These are phyloP conservation scores for sunflower (Helianthus annuus) DNA, from an alignment of 129 eudicot species.

Conservation along the genomic window DNA sequence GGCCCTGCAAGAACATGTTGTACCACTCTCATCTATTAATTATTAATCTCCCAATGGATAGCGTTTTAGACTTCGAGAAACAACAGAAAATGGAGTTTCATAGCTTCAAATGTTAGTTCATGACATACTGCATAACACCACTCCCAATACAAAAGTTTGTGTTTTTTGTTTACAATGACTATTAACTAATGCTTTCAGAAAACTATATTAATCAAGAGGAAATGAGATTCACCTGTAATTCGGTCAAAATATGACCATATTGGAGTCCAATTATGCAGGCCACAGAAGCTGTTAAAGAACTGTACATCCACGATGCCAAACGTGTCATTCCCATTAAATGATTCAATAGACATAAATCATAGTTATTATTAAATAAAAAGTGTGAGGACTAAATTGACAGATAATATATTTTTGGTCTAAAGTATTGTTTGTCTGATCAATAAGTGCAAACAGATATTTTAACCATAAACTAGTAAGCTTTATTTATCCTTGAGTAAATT, in stretches of 20 bases:
- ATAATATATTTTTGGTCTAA: slow-evolving; percentile 2
- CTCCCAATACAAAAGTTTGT: background rate
- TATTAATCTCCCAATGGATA: slow-evolving; percentile 4
- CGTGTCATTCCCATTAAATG: slow-evolving; percentile 12
- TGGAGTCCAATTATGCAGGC: slow-evolving; percentile 77
- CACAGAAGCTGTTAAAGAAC: slow-evolving; percentile 68
- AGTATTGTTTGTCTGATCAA: background rate
- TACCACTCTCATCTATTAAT: background rate
- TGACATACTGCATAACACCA: slow-evolving; percentile 6
- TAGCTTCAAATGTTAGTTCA: slow-evolving; percentile 3
- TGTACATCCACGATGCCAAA: slow-evolving; percentile 31
- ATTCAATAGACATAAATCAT: background rate
- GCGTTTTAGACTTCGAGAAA: slow-evolving; percentile 18
- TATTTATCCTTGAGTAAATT: background rate
- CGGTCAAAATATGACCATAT: slow-evolving; percentile 65
- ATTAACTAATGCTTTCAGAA: slow-evolving; percentile 7
- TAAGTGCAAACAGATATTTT: background rate
- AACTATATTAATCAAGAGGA: background rate
- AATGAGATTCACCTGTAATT: slow-evolving; percentile 50
- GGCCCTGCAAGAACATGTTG: slow-evolving; percentile 47
- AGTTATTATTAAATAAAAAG: background rate
- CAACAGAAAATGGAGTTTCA: background rate
- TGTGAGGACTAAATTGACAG: background rate
- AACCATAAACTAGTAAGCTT: background rate
- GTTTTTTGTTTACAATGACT: background rate